Evolutionary conservation across 2,329 filamentous ascomycete genomes (phyloP), one percentile per base, ranked within the genome.

Genomic region (Penicillium decumbens): DNA sequence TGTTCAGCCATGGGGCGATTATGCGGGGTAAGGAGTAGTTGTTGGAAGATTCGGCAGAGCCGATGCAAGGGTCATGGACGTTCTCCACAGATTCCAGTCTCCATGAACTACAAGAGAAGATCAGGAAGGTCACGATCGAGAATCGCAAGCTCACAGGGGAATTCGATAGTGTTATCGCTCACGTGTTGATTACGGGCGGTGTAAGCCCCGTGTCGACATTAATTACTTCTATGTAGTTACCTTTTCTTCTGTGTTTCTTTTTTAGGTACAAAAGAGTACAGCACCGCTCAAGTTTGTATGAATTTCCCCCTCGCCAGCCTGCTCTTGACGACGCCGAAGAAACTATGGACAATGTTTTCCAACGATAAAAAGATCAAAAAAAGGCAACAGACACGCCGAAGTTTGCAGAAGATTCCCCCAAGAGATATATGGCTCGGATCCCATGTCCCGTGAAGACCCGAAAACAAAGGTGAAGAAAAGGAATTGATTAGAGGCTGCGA

Each of bases 1-100:
- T 47, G 59, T 43, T 54, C 41, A 50, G 67, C 61, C 63, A 69
- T 69, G 53, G 52, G 56, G 46, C 43, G 47, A 40, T 51, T 43
- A 48, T 54, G 53, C 45, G 46, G 39, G 33, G 49, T 35, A 20
- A 6, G 42, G 30, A 25, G 24, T 15, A 15, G 35, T 8, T 27
- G 32, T 24, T 15, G 37, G 13, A 38, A 30, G 27, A 32, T 35
- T 47, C 40, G 12, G n/a, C 40, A 24, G 47, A 25, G 27, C 12
- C 41, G 24, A 41, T 38, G 15, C 42, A 50, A 41, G 13, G 37
- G 27, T 54, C 23, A 4, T 35, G 29, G 37, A 24, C 20, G 18
- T n/a, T 46, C 51, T 53, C 50, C 43, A 45, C 43, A 51, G 35
- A 42, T 41, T 37, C 44, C 30, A 41, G 40, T 47, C 42, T 46